Conservation (phyloP, 371 early-diverging fungal genomes). For the Mucor piriformis region DNA sequence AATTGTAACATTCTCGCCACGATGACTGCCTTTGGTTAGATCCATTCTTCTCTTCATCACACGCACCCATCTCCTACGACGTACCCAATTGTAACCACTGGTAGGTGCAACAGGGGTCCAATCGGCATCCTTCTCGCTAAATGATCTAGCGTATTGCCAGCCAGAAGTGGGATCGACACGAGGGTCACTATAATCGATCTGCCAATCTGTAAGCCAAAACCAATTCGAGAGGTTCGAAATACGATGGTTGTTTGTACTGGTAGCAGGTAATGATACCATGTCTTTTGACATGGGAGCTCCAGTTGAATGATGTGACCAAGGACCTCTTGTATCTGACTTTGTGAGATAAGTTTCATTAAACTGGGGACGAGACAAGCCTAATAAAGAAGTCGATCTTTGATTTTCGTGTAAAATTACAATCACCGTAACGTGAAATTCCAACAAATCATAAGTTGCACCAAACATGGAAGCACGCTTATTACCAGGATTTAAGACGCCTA, state of each 20-base stretch:
- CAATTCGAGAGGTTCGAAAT: slow-evolving; percentile 47
- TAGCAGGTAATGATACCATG: slow-evolving; percentile 54
- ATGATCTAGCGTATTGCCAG: slow-evolving; percentile 72
- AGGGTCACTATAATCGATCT: slow-evolving; percentile 69
- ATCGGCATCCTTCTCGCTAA: slow-evolving; percentile 48
- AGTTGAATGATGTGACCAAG: slow-evolving; percentile 62
- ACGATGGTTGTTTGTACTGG: slow-evolving; percentile 14
- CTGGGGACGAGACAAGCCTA: slow-evolving; percentile 55
- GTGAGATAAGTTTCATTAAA: slow-evolving; percentile 54
- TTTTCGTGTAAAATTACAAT: slow-evolving; percentile 71
- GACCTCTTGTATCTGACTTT: slow-evolving; percentile 57
- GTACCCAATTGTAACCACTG: slow-evolving; percentile 66
- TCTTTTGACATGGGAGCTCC: slow-evolving; percentile 58
- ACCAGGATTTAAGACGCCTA: slow-evolving; percentile 21
- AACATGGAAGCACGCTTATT: slow-evolving; percentile 30
- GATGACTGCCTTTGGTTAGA: slow-evolving; percentile 36
- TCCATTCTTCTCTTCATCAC: slow-evolving; percentile 75
- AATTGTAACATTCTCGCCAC: slow-evolving; percentile 12
- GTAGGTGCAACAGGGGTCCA: slow-evolving; percentile 63
- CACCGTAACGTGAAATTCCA: slow-evolving; percentile 64
- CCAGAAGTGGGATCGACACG: slow-evolving; percentile 64
- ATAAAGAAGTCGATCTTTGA: slow-evolving; percentile 60
- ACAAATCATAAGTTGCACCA: slow-evolving; percentile 48
- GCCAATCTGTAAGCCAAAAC: slow-evolving; percentile 90
- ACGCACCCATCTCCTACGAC: slow-evolving; percentile 79